phyloP scores from a whole-genome alignment of 2,329 filamentous ascomycete genomes.

The Chaetomiaceae sp. region DNA sequence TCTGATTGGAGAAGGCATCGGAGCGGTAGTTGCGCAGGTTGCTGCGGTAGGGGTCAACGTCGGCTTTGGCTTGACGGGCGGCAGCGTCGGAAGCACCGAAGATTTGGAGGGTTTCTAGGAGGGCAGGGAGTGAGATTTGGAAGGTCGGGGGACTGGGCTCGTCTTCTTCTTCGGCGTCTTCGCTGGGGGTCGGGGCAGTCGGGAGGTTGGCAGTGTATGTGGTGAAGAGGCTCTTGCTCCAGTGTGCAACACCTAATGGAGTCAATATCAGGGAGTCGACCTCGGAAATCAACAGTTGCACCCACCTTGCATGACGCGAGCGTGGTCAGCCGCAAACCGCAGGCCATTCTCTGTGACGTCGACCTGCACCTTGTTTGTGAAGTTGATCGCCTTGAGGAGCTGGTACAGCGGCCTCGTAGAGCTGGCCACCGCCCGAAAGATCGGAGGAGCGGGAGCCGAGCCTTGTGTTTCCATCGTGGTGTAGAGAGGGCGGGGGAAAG shows the following conservation, averaged over 20 bases:
- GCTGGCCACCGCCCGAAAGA: conserved; percentile 72
- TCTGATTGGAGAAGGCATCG: conserved; percentile 78
- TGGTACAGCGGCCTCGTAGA: conserved; percentile 71
- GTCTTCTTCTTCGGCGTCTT: conserved; percentile 26
- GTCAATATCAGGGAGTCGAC: conserved; percentile 29
- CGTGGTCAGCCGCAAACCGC: conserved; percentile 82
- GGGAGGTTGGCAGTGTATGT: conserved; percentile 67
- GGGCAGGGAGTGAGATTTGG: conserved; percentile 77
- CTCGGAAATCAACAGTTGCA: not conserved
- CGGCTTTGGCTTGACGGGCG: conserved; percentile 51
- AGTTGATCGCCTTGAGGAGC: conserved; percentile 54
- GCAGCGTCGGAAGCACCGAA: conserved; percentile 77
- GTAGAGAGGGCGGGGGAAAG: conserved; percentile 3
- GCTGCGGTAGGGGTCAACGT: conserved; percentile 56
- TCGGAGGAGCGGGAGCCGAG: conserved; percentile 35
- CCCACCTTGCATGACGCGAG: conserved; percentile 84
- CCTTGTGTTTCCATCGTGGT: conserved; percentile 19
- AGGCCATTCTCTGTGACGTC: conserved; percentile 82
- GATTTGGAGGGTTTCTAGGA: conserved; percentile 92
- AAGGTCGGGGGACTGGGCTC: conserved; percentile 59
- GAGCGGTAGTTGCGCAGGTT: conserved; percentile 58
- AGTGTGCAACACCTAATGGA: conserved; percentile 64
- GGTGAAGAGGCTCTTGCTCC: conserved; percentile 85
- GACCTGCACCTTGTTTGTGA: conserved; percentile 53
- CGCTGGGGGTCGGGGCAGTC: conserved; percentile 4